phyloP scores from a whole-genome alignment of 2,329 filamentous ascomycete genomes.

The Fusarium tricinctum region DNA sequence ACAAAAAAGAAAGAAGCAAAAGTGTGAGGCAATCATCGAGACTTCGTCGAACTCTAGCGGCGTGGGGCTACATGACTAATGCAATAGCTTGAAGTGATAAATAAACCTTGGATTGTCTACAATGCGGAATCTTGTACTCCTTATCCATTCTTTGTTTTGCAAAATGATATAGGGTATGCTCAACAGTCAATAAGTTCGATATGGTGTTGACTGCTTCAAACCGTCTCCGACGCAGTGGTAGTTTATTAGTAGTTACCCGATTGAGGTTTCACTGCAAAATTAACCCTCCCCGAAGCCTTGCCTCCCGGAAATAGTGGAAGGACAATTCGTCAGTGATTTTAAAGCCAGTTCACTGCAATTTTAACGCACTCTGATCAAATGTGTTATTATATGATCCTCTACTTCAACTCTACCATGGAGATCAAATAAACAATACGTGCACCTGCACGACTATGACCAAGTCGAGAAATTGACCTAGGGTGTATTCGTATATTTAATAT shows the following conservation, averaged over 20 bases:
- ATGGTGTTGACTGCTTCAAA: no score
- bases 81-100: not conserved
- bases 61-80: slow-evolving; percentile 27
- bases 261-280: not conserved
- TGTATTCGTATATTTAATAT: no score
- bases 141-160: not conserved
- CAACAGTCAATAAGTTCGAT: not conserved
- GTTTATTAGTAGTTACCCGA: no score
- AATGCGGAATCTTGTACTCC: not conserved
- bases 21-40: slow-evolving; percentile 13
- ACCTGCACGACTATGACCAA: no score
- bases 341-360: no score
- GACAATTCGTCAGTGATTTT: no score
- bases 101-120: not conserved
- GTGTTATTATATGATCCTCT: no score
- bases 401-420: no score
- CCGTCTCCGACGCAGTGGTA: no score
- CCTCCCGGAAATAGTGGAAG: no score
- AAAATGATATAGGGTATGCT: not conserved
- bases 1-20: not conserved
- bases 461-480: not conserved
- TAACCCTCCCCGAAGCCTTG: not conserved
- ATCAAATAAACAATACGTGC: no score
- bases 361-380: no score
- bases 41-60: slow-evolving; percentile 27